Evolutionary conservation across 202 grass and related monocot species (phyloP).

Genomic region (Elaeis oleifera): DNA sequence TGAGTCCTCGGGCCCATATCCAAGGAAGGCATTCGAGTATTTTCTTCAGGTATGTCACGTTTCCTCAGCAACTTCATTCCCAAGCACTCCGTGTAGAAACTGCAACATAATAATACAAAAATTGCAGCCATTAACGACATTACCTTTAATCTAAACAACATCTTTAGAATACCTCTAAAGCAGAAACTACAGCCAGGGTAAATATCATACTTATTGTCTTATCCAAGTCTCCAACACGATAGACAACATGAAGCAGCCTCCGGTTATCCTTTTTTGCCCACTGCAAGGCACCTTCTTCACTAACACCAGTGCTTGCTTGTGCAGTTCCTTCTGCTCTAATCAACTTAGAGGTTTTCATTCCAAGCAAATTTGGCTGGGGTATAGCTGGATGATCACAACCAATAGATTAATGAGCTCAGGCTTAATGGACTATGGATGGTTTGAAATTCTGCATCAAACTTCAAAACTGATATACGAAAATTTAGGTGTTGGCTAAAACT

Average conservation of each 20-base stretch:
- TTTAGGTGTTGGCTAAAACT: no score
- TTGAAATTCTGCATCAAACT: no score
- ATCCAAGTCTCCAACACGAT: conserved; percentile 73
- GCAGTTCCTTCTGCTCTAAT: conserved; percentile 11
- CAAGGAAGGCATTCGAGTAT: conserved; percentile 76
- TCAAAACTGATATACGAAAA: no score
- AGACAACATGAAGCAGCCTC: conserved; percentile 78
- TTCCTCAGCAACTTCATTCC: conserved; percentile 78
- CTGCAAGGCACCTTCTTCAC: conserved; percentile 39
- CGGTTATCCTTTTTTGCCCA: conserved; percentile 69
- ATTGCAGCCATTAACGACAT: not conserved
- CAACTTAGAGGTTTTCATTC: conserved; percentile 10
- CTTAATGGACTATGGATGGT: no score
- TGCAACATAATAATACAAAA: conserved; percentile 11
- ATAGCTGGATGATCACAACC: conserved; percentile 3
- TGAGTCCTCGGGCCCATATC: conserved; percentile 70
- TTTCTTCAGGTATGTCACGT: conserved; percentile 75
- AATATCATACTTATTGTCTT: conserved; percentile 53
- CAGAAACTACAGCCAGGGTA: not conserved
- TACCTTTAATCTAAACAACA: not conserved
- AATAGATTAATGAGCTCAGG: no score
- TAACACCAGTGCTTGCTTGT: conserved; percentile 37
- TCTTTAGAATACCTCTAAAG: not conserved
- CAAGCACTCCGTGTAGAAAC: conserved; percentile 80
- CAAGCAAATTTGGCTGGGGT: conserved; percentile 12